phyloP scores from a whole-genome alignment of 2,329 filamentous ascomycete genomes.

The Pezicula radicicola region DNA sequence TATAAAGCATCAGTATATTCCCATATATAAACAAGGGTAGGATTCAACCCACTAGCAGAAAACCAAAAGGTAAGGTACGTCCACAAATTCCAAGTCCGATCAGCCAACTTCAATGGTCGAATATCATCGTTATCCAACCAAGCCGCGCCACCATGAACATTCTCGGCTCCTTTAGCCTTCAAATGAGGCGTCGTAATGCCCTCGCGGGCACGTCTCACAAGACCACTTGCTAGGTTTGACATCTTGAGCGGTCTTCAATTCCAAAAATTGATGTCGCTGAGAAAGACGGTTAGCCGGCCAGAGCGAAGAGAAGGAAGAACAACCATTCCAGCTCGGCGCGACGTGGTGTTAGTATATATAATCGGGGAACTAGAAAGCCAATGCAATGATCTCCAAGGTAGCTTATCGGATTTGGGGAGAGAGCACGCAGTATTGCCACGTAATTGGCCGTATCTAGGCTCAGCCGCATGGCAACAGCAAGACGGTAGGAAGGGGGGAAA shows the following conservation, averaged over 20 bases:
- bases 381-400: too few relatives aligned
- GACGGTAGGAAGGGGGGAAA: too few relatives aligned
- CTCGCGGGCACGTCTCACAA: slow-evolving; percentile 13
- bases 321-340: too few relatives aligned
- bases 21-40: not conserved
- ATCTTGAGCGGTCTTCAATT: not conserved
- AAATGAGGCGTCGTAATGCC: slow-evolving; percentile 16
- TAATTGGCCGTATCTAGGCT: too few relatives aligned
- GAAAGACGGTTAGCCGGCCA: not conserved
- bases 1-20: slow-evolving; percentile 1
- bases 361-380: too few relatives aligned
- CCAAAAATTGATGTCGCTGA: not conserved
- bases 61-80: slow-evolving; percentile 43
- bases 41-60: slow-evolving; percentile 25
- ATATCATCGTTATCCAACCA: slow-evolving; percentile 39
- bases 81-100: slow-evolving; percentile 37
- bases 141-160: slow-evolving; percentile 25
- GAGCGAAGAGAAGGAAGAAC: not conserved
- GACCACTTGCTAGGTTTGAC: slow-evolving; percentile 9
- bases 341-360: too few relatives aligned
- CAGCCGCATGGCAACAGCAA: too few relatives aligned
- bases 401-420: not conserved
- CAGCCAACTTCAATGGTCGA: slow-evolving; percentile 33
- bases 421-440: not conserved
- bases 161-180: slow-evolving; percentile 21